Conservation (phyloP, 2,329 filamentous ascomycete genomes). For the Pseudocercospora pini-densiflorae region DNA sequence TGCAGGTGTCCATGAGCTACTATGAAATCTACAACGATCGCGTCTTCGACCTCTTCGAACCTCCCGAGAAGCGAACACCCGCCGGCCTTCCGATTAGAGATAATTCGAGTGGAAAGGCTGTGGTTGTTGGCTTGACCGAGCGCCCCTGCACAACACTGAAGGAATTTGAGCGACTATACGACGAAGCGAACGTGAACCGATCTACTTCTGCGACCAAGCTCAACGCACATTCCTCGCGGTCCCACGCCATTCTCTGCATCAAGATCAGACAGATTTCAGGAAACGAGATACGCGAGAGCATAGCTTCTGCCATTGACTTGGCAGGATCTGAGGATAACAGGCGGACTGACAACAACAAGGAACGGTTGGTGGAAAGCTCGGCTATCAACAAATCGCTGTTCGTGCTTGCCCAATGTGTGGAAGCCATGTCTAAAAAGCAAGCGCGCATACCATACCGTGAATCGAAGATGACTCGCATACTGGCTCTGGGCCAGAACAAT, state of each 20-base stretch:
- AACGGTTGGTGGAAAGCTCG: constrained; percentile 90
- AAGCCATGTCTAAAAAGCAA: constrained; percentile 81
- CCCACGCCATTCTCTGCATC: constrained; percentile 91
- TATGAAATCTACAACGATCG: constrained; percentile 94
- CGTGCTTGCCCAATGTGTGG: constrained; percentile 91
- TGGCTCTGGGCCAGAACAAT: constrained; percentile 91
- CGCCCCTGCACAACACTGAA: constrained; percentile 81
- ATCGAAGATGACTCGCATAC: constrained; percentile 95
- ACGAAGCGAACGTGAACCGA: constrained; percentile 83
- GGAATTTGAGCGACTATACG: constrained; percentile 84
- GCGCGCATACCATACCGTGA: constrained; percentile 87
- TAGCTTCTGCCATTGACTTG: constrained; percentile 90
- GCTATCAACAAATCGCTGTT: constrained; percentile 98
- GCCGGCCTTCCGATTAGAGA: constrained; percentile 84
- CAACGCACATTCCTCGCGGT: constrained; percentile 96
- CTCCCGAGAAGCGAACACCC: constrained; percentile 86
- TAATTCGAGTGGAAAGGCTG: constrained; percentile 90
- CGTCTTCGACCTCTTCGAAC: constrained; percentile 83
- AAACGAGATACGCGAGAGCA: constrained; percentile 73
- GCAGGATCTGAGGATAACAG: constrained; percentile 96
- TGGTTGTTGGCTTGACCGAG: constrained; percentile 87
- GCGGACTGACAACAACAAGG: constrained; percentile 89
- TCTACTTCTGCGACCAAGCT: constrained; percentile 95
- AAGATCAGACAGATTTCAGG: constrained; percentile 79
- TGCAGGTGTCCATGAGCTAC: constrained; percentile 86